Evolutionary conservation across 257 asterid species (phyloP).

Genomic region (Solanum appendiculatum): DNA sequence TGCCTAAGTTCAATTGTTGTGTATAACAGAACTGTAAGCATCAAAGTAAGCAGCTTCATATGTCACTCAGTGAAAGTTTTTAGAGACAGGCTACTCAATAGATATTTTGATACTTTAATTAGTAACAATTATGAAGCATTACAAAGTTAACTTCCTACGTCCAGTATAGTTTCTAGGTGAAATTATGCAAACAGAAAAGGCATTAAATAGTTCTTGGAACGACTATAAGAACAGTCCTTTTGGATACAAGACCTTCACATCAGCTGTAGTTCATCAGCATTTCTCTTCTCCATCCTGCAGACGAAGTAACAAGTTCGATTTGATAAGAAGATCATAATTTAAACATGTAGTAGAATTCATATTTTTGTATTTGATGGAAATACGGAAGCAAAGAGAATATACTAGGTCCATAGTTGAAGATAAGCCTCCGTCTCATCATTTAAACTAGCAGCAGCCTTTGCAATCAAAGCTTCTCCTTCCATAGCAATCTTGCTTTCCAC

Average conservation of each 20-base stretch:
- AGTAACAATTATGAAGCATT: neutral
- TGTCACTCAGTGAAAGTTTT: neutral
- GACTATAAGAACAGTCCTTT: neutral
- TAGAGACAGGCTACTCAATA: neutral
- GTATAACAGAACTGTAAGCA: neutral
- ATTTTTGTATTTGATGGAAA: neutral
- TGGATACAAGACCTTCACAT: neutral
- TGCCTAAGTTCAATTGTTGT: neutral
- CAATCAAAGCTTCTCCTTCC: neutral
- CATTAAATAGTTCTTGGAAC: neutral
- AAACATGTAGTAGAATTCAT: neutral
- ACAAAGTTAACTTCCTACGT: neutral
- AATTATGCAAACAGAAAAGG: neutral
- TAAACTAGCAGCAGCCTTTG: slow-evolving; percentile 1
- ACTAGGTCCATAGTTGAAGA: slow-evolving; percentile 12
- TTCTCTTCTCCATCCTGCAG: neutral
- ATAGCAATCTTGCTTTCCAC: slow-evolving; percentile 6
- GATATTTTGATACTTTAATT: neutral
- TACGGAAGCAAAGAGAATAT: neutral
- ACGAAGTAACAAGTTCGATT: neutral
- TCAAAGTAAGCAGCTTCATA: neutral
- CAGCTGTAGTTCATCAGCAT: neutral
- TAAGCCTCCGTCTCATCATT: slow-evolving; percentile 2
- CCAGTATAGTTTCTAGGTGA: neutral
- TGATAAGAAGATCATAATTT: neutral